A percentile compares a stretch with the other conserved stretches of the same genome.
Evolutionary conservation across 139 green algal genomes (phyloP).

Genomic region (Tetradesmus obliquus): DNA sequence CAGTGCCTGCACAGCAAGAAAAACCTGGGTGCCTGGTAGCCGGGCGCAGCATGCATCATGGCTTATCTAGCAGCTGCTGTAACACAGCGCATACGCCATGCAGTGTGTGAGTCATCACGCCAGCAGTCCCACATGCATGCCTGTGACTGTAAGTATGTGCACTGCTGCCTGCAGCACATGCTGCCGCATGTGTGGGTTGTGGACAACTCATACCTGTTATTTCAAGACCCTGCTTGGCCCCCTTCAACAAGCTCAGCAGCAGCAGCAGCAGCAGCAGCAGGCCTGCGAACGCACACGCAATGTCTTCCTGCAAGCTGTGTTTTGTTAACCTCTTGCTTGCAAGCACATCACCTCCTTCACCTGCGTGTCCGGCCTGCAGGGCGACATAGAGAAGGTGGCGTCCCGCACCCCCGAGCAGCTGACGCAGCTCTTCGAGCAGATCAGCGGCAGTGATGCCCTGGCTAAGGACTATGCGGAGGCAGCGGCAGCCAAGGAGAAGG

Average conservation of each 20-base stretch:
- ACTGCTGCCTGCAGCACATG: too few species aligned
- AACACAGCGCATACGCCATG: too few species aligned
- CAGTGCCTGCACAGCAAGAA: neutral
- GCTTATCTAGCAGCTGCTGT: too few species aligned
- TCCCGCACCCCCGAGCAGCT: conserved; percentile 85
- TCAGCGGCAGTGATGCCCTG: conserved; percentile 78
- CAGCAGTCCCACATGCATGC: too few species aligned
- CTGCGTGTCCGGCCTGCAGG: conserved; percentile 59
- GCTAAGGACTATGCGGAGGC: conserved; percentile 78
- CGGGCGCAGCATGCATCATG: too few species aligned
- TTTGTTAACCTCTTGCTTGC: neutral
- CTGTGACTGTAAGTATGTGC: too few species aligned
- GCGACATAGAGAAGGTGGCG: conserved; percentile 97
- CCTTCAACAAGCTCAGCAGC: neutral
- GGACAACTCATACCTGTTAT: too few species aligned
- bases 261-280: neutral
- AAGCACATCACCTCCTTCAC: neutral
- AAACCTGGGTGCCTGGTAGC: neutral
- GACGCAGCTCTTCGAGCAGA: conserved; percentile 92
- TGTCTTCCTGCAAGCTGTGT: neutral
- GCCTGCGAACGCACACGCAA: neutral
- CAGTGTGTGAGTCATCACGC: too few species aligned
- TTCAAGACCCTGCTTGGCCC: too few species aligned
- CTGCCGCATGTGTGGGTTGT: too few species aligned
- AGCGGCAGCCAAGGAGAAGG: conserved; percentile 55